These are phyloP conservation scores for Tetraselmis chui DNA, from an alignment of 139 green algal species.

Conservation along the genomic window DNA sequence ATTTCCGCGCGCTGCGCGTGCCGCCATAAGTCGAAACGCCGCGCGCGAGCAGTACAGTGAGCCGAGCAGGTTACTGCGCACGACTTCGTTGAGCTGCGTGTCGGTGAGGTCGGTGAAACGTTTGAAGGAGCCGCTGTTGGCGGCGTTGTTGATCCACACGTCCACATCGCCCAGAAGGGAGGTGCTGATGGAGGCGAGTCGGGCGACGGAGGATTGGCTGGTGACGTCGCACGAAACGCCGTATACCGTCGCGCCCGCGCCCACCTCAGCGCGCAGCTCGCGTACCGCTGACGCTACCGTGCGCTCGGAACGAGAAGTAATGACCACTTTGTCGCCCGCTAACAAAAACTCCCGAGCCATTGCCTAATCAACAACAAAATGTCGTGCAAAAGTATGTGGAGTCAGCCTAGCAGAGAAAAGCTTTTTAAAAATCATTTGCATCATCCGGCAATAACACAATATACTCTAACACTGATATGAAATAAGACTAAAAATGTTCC, in stretches of 20 bases:
- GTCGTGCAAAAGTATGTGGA: too few species aligned
- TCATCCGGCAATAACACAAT: too few species aligned
- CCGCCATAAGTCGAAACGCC: constrained; percentile 42
- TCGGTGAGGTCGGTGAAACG: constrained; percentile 32
- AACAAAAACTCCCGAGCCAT: constrained; percentile 71
- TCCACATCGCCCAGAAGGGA: constrained; percentile 51
- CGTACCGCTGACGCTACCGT: constrained; percentile 10
- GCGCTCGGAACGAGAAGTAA: constrained; percentile 47
- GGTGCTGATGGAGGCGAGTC: constrained; percentile 25
- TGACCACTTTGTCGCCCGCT: constrained; percentile 55
- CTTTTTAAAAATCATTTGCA: too few species aligned
- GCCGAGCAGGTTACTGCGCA: constrained; percentile 82
- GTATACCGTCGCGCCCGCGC: constrained; percentile 10
- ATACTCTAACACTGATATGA: too few species aligned
- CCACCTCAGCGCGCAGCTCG: constrained; percentile 32
- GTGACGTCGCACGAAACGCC: constrained; percentile 59
- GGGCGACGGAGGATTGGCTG: constrained; percentile 31
- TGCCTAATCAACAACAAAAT: too few species aligned
- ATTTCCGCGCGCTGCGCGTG: too few species aligned
- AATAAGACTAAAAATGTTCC: too few species aligned
- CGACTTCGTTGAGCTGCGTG: constrained; percentile 50
- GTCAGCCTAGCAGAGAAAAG: too few species aligned
- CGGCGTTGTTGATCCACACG: constrained; percentile 83
- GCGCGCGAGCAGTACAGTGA: constrained; percentile 53
- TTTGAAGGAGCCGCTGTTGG: constrained; percentile 57